Evolutionary conservation across 805 yeast genomes (phyloP), one percentile per base, ranked within the genome.

Genomic region (Kodamaea kaohsiungensis): DNA sequence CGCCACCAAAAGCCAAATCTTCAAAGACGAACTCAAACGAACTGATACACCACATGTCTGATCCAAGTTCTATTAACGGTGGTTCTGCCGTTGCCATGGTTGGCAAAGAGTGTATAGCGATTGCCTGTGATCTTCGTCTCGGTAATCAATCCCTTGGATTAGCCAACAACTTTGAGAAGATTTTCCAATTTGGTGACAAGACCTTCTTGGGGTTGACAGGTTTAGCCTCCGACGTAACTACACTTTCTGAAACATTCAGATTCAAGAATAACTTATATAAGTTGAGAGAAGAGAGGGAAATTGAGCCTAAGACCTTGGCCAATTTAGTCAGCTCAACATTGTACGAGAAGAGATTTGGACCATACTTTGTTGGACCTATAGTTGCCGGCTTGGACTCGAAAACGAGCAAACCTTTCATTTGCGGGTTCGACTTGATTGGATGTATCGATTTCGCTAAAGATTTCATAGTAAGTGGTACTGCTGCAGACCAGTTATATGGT

Each of bases 1-100:
- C 45, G 46, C 46, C 51, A 48, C 46, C 51, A 48, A 48, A 48
- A 38, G 35, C 19, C 45, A 17, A 40, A 40, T 40, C 45, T 40
- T 40, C 45, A 17, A 40, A 40, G 19, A 17, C 17, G 25, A 40
- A 40, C 45, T 17, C 9, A 38, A 38, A 15, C 42, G 12, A 40
- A 17, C 5, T 7, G 25, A 40, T 17, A 8, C 16, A 38, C 25
- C 25, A 37, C 49, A 85, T 86, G 91, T 85, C 90, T 45, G 91
- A 87, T 72, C 91, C 91, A 66, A 85, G 89, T 69, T 84, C 91
- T 45, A 80, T 87, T 61, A 87, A 87, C 68, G 91, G 98, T 75
- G 99, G 99, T 74, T 82, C 96, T 59, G 97, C 96, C 51, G 96
- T 96, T 35, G 99, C 99, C 60, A 95, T 95, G 99, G 87, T 87